Evolutionary conservation across 148 eudicot species (phyloP).

Genomic region (Fagopyrum esculentum): DNA sequence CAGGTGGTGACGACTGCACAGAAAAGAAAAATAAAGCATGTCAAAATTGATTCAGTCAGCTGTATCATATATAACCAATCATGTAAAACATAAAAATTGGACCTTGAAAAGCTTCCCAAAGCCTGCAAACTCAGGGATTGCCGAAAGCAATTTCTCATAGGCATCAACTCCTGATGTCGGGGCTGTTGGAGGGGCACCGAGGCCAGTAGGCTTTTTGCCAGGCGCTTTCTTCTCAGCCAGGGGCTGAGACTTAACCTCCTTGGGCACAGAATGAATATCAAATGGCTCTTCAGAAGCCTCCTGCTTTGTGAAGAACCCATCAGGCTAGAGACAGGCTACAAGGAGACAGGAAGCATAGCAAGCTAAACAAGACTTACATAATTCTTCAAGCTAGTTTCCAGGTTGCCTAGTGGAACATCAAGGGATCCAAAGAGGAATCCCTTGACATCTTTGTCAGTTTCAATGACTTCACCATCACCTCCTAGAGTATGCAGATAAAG

Average conservation of each 20-base stretch:
- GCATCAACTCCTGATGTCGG: conserved; percentile 67
- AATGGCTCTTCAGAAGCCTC: conserved; percentile 85
- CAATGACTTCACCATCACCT: conserved; percentile 77
- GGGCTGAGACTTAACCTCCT: conserved; percentile 88
- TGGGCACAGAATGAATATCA: conserved; percentile 76
- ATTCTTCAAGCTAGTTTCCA: conserved; percentile 85
- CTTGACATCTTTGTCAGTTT: conserved; percentile 73
- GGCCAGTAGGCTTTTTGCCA: conserved; percentile 81
- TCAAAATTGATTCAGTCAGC: background rate
- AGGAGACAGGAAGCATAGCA: background rate
- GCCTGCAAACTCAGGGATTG: conserved; percentile 71
- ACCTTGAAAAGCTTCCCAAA: conserved; percentile 98
- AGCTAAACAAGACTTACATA: conserved; percentile 45
- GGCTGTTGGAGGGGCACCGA: conserved; percentile 64
- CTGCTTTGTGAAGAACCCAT: conserved; percentile 24
- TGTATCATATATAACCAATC: background rate
- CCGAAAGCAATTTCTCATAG: conserved; percentile 75
- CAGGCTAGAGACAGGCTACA: conserved; percentile 6
- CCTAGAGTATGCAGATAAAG: conserved; percentile 77
- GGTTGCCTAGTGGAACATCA: conserved; percentile 72
- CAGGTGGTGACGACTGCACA: conserved; percentile 76
- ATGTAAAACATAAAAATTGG: conserved; percentile 4
- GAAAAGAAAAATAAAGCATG: conserved; percentile 14
- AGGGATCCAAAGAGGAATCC: conserved; percentile 89
- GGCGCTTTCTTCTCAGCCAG: conserved; percentile 85